These are phyloP conservation scores for Candida lessepsii DNA, from an alignment of 805 yeast species.

Conservation along the genomic window DNA sequence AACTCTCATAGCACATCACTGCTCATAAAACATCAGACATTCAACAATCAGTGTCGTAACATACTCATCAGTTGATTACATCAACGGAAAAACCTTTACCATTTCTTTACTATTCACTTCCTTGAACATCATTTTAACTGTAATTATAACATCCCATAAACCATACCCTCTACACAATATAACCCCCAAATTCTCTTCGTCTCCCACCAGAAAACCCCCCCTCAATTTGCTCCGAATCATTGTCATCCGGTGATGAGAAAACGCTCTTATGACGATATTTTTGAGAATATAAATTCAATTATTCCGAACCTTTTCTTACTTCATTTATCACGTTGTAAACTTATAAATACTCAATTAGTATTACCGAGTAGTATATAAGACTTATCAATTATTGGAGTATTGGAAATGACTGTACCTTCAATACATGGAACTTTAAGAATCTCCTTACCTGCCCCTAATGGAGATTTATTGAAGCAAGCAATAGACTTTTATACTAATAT, in stretches of 20 bases:
- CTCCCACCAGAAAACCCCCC: not conserved
- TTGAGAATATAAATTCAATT: constrained; percentile 4
- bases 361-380: no score
- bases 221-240: constrained; percentile 1
- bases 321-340: no score
- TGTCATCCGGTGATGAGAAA: constrained; percentile 9
- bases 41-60: no score
- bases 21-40: no score
- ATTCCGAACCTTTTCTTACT: not conserved
- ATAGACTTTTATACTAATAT: constrained; percentile 56
- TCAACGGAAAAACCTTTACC: no score
- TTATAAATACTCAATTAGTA: no score
- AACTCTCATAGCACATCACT: no score
- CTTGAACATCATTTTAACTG: no score
- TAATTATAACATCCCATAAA: no score
- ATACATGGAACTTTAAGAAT: constrained; percentile 59
- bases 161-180: no score
- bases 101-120: no score
- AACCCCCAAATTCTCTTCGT: not conserved
- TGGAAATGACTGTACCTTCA: constrained; percentile 32
- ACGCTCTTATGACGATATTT: constrained; percentile 6
- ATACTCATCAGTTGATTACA: constrained; percentile 2
- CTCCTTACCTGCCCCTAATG: constrained; percentile 51
- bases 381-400: no score
- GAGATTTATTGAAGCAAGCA: constrained; percentile 43